These are phyloP conservation scores for Pleurotus platypus DNA, from an alignment of 768 basidiomycete species.

Conservation along the genomic window DNA sequence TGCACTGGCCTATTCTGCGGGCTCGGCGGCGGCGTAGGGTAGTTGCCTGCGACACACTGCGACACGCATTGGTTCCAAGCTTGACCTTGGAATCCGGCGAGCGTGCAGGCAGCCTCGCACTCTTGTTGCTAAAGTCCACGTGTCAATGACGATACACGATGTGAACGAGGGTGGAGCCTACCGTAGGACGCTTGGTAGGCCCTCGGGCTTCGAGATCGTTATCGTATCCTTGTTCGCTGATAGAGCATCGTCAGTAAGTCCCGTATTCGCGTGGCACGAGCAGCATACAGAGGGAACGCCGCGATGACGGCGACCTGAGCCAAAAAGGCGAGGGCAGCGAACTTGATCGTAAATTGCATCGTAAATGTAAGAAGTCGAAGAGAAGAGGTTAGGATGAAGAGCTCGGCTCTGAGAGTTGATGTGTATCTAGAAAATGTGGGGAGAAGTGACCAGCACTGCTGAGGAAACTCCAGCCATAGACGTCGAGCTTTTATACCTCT, in stretches of 20 bases:
- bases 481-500: neutral
- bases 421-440: neutral
- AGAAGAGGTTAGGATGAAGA: neutral
- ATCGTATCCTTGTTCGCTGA: neutral
- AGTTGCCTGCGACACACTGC: neutral
- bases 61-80: neutral
- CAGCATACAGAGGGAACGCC: neutral
- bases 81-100: neutral
- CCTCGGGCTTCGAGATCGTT: neutral
- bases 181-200: neutral
- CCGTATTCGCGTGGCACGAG: neutral
- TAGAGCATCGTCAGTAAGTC: neutral
- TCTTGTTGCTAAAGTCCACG: neutral
- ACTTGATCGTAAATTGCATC: slow-evolving; percentile 5
- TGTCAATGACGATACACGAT: too few relatives aligned
- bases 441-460: slow-evolving; percentile 9
- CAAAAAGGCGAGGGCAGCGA: neutral
- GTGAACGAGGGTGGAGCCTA: neutral
- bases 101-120: neutral
- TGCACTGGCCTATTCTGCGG: neutral
- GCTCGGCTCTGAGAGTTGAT: neutral
- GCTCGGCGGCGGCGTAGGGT: neutral
- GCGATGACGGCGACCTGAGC: neutral
- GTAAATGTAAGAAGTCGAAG: neutral
- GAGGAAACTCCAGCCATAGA: neutral